Evolutionary conservation across 2,329 filamentous ascomycete genomes (phyloP), one percentile per base, ranked within the genome.

Genomic region (Lasiodiplodia hormozganensis): DNA sequence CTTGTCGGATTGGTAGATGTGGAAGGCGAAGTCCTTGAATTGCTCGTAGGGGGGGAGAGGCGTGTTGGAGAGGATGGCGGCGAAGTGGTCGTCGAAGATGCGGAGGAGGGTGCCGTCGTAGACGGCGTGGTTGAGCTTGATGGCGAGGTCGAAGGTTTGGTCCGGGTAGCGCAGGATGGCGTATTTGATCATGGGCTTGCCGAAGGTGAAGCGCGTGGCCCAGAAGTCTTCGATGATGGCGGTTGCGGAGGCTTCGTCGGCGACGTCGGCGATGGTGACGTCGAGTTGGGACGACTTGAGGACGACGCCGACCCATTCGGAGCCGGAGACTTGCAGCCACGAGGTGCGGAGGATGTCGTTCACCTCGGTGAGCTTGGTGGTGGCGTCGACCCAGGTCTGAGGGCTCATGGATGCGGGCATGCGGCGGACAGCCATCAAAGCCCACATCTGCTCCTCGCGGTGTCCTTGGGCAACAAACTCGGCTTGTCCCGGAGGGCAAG

Each of bases 91-190:
- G 68, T 76, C 79, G 49, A 80, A 80, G 34, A 80, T 75, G 36
- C 78, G 77, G 34, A 81, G 73, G 1, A 81, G 70, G 3, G 79
- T 80, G 1, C 79, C 78, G 68, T 80, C 78, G 70, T 80, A 80
- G 14, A 76, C 68, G 43, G 71, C 77, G 67, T 79, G 77, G 69
- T 79, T 72, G 31, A 79, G 71, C 65, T 81, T 81, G 73, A 73
- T 78, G 53, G 73, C 68, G 4, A 80, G 69, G 31, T 77, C 73
- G 28, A 71, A 52, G 18, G 40, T 23, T 1, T 16, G 5, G 36
- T 47, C 53, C 0, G 40, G 16, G 40, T 73, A 71, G 23, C 68
- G 67, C 25, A 79, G 72, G 40, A 78, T 70, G 25, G 73, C 70
- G 65, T 82, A 81, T 28, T 73, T 73, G 67, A 81, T 76, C 65